Percentiles rank a stretch among this genome's conserved stretches.
phyloP scores from a whole-genome alignment of 345 rosid species.

The Stellera chamaejasme region DNA sequence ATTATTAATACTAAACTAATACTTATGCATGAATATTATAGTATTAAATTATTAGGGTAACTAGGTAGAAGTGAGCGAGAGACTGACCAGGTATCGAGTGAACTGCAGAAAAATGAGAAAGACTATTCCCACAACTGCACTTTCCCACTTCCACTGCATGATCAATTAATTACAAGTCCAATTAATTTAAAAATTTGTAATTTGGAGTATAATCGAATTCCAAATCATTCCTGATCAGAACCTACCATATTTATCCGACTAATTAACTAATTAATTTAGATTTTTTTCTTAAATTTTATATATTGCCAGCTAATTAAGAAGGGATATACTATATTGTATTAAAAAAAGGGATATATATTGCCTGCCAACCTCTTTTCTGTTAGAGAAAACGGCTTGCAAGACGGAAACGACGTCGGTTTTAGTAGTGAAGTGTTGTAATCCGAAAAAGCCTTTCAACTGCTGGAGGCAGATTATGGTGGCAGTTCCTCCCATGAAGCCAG shows the following conservation, averaged over 20 bases:
- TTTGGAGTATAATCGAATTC: background rate
- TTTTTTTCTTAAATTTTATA: background rate
- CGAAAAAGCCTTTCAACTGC: constrained; percentile 80
- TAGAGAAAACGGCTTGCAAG: constrained; percentile 32
- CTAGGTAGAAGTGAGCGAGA: background rate
- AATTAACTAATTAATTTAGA: background rate
- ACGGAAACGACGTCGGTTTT: constrained; percentile 72
- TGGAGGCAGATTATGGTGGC: constrained; percentile 68
- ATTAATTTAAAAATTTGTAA: background rate
- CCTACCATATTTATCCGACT: background rate
- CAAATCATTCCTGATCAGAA: background rate
- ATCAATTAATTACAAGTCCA: background rate
- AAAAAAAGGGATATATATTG: no score
- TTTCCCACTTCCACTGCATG: constrained; percentile 78
- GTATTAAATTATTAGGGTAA: background rate
- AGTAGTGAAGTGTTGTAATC: constrained; percentile 54
- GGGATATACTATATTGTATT: no score
- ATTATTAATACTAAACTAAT: no score
- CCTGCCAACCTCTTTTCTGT: constrained; percentile 48
- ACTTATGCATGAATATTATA: no score
- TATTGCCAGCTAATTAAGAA: no score
- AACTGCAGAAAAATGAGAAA: constrained; percentile 64
- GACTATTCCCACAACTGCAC: constrained; percentile 49
- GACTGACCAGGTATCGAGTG: constrained; percentile 55
- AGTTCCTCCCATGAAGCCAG: constrained; percentile 92